Percentiles rank a stretch among this genome's conserved stretches.
Conservation (phyloP, 2,329 filamentous ascomycete genomes). For the Fusarium pseudograminearum region DNA sequence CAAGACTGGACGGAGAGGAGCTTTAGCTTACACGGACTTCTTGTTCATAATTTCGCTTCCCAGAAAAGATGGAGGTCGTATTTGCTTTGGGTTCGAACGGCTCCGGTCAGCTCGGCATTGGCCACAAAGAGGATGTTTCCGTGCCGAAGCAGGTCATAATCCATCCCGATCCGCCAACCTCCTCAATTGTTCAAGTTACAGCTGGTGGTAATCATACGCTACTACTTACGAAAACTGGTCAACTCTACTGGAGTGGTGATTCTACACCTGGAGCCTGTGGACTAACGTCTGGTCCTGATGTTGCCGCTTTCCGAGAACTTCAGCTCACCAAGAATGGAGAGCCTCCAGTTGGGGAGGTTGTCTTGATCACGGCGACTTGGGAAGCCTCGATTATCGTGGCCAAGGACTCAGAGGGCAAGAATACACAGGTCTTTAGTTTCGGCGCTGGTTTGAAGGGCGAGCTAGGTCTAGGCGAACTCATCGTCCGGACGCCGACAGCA, state of each 20-base stretch:
- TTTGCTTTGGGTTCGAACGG: conserved; percentile 83
- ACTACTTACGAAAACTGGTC: conserved; percentile 70
- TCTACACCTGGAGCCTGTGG: conserved; percentile 67
- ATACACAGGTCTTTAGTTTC: conserved; percentile 68
- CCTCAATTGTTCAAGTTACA: conserved; percentile 56
- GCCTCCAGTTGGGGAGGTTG: conserved; percentile 47
- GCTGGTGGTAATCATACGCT: conserved; percentile 92
- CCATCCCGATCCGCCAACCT: conserved; percentile 53
- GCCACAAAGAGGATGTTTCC: conserved; percentile 77
- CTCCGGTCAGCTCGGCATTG: conserved; percentile 79
- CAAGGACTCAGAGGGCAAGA: conserved; percentile 57
- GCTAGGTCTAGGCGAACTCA: conserved; percentile 71
- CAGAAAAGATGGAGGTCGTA: conserved; percentile 60
- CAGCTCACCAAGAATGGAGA: conserved; percentile 51
- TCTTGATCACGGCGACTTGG: conserved; percentile 79
- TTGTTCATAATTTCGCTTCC: conserved; percentile 17
- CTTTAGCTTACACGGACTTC: conserved; percentile 3
- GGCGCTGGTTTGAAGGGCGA: conserved; percentile 79
- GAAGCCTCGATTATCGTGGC: conserved; percentile 74
- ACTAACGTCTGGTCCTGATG: conserved; percentile 48
- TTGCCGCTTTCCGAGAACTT: conserved; percentile 56
- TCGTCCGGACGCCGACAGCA: conserved; percentile 62
- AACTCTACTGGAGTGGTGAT: conserved; percentile 75
- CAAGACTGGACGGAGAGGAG: background rate
- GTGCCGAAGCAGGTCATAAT: conserved; percentile 73